Evolutionary conservation across 805 yeast species (phyloP).

Genomic region (Metschnikowia baotianmanensis): DNA sequence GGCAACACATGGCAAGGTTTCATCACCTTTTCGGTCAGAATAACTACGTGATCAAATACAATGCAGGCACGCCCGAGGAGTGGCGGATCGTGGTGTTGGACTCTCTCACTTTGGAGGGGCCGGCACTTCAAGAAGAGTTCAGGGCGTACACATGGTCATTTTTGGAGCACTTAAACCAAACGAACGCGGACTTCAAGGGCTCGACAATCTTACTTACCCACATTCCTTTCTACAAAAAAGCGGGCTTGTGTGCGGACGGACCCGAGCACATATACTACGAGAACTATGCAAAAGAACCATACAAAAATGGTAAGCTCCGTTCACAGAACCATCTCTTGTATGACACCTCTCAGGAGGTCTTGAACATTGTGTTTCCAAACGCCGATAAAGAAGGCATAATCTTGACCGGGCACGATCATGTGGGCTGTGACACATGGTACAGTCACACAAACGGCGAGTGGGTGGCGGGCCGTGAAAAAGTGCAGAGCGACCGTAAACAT

Average conservation of each 20-base stretch:
- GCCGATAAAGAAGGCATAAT: conserved; percentile 69
- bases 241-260: conserved; percentile 84
- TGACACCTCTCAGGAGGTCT: conserved; percentile 62
- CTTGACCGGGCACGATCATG: conserved; percentile 94
- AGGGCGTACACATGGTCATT: conserved; percentile 70
- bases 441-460: conserved; percentile 48
- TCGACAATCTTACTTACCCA: conserved; percentile 84
- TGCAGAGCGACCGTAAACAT: conserved; percentile 29
- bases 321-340: conserved; percentile 82
- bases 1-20: conserved; percentile 85
- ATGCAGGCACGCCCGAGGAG: conserved; percentile 60
- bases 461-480: conserved; percentile 51
- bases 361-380: conserved; percentile 69
- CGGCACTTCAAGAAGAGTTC: conserved; percentile 75
- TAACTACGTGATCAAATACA: conserved; percentile 76
- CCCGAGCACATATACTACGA: conserved; percentile 55
- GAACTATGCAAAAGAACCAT: conserved; percentile 57
- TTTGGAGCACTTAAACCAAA: conserved; percentile 54
- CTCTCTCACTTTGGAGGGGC: conserved; percentile 84
- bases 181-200: conserved; percentile 56
- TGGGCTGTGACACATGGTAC: conserved; percentile 80
- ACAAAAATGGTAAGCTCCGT: conserved; percentile 66
- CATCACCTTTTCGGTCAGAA: conserved; percentile 74
- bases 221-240: conserved; percentile 80
- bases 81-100: conserved; percentile 90